These are phyloP conservation scores for Heterobasidion parviporum DNA, from an alignment of 1,284 basidiomycete genomes.

Conservation along the genomic window DNA sequence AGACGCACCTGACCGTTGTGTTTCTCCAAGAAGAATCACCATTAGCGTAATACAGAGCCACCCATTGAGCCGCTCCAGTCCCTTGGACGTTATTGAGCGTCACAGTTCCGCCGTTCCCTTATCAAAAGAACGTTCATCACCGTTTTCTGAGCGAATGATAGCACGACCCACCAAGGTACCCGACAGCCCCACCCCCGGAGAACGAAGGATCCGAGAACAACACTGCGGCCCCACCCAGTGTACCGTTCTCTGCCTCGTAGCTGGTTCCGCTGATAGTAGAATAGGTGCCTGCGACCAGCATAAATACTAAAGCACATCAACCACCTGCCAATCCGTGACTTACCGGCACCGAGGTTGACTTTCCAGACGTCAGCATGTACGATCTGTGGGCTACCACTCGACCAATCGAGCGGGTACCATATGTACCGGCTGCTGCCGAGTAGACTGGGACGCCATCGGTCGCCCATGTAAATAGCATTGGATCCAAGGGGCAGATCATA, in stretches of 20 bases:
- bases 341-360: constrained; percentile 37
- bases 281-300: constrained; percentile 32
- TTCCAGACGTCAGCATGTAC: constrained; percentile 53
- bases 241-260: constrained; percentile 51
- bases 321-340: constrained; percentile 25
- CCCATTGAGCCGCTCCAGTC: constrained; percentile 46
- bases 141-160: not conserved
- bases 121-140: not conserved
- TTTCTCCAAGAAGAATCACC: constrained; percentile 50
- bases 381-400: constrained; percentile 41
- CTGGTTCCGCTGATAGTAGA: constrained; percentile 40
- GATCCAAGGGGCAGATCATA: constrained; percentile 44
- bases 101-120: constrained; percentile 49
- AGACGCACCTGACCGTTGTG: constrained; percentile 45
- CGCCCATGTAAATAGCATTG: constrained; percentile 56
- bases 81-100: constrained; percentile 53
- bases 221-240: constrained; percentile 39
- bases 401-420: constrained; percentile 53
- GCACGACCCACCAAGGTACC: constrained; percentile 28
- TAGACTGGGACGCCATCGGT: constrained; percentile 49
- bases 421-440: constrained; percentile 54
- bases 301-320: constrained; percentile 30
- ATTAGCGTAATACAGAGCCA: constrained; percentile 51
- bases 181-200: constrained; percentile 45
- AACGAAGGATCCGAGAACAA: constrained; percentile 36